Percentiles rank a stretch among this genome's conserved stretches.
phyloP scores from a whole-genome alignment of 805 yeast genomes.

The Ascoidea tarda region DNA sequence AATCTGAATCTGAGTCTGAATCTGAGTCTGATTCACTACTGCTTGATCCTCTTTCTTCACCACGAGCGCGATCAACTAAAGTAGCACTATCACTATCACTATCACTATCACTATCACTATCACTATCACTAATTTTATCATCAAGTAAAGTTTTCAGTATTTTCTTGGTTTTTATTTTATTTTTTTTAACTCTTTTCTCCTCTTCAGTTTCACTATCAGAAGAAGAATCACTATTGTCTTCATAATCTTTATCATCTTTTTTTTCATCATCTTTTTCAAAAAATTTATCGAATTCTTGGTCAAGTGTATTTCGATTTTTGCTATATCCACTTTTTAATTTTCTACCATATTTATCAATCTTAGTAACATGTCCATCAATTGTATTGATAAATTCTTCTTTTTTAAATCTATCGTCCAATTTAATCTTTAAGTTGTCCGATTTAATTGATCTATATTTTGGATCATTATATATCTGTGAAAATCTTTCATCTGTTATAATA shows the following conservation, averaged over 20 bases:
- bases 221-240: constrained; percentile 9
- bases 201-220: constrained; percentile 13
- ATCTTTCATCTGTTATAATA: constrained; percentile 46
- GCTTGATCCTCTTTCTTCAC: constrained; percentile 12
- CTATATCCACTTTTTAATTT: constrained; percentile 28
- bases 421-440: constrained; percentile 53
- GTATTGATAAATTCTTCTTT: constrained; percentile 39
- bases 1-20: constrained; percentile 29
- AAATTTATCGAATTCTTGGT: constrained; percentile 46
- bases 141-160: constrained; percentile 27
- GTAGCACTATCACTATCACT: constrained; percentile 15
- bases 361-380: constrained; percentile 18
- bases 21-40: constrained; percentile 10
- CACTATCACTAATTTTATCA: constrained; percentile 12
- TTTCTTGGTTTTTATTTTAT: constrained; percentile 47
- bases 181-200: constrained; percentile 45
- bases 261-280: constrained; percentile 32
- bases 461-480: constrained; percentile 66
- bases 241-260: constrained; percentile 7
- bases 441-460: constrained; percentile 77
- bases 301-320: constrained; percentile 21
- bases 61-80: constrained; percentile 14
- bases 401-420: constrained; percentile 78
- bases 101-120: constrained; percentile 15
- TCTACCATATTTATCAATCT: constrained; percentile 83